Base-by-base conservation (phyloP, 148 eudicot species). In the Chenopodium album region DNA sequence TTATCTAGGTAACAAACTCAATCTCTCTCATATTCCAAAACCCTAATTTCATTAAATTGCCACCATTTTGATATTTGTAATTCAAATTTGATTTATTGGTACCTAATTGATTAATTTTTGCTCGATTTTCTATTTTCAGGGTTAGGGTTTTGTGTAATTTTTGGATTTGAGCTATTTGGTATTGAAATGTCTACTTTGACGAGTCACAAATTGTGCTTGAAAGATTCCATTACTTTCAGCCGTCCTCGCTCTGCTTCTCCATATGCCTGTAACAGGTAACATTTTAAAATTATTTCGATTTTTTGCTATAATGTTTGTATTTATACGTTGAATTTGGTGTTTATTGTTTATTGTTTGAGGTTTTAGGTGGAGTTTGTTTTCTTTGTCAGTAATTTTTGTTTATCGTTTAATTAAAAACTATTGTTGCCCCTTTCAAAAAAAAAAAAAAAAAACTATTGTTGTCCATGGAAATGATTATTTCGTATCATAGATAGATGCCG, bases 131-230 rank as follows among this genome's bases (percentile, higher is more conserved):
- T 20, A 1, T 68, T 72, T 80, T 19, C 34, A 44, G 47, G 10
- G 19, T 67, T 66, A 19, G 63, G 23, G 63, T 59, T 59, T 59
- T 19, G 22, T 59, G 63, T 59, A 19, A 14, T 9, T 22, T 62
- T 62, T 19, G 66, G 26, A 62, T 62, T 62, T 22, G 79, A 41
- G 75, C 26, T 41, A 37, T 7, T 6, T 50, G 11, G 17, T 34
- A 54, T 60, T 32, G 14, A 12, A 29, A 80, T 80, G 83, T 47
- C 78, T 46, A 44, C 83, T 10, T 10, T 74, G 63, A 80, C 71
- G 63, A 73, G 72, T 64, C 78, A 80, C 31, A 29, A 44, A 47
- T 66, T 80, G 78, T 20, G 71, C 63, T n/a, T 80, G 8, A 80
- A 64, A 22, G 83, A 80, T 2, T 73, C 83, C 22, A 29, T 63